phyloP scores from a whole-genome alignment of 2,329 filamentous ascomycete species.

The Acrocalymma vagum region DNA sequence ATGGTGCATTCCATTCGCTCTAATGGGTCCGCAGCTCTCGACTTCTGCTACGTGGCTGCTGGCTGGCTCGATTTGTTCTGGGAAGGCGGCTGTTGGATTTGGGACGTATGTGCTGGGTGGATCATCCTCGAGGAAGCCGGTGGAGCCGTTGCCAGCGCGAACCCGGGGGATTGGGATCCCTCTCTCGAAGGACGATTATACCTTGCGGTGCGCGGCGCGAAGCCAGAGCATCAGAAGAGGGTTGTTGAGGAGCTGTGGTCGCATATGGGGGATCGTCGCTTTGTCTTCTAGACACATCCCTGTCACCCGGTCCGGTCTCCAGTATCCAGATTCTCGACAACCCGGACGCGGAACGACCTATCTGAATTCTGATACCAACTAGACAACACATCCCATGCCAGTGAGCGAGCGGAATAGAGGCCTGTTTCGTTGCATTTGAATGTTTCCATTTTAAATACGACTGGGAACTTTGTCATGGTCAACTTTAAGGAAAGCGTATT shows the following conservation, averaged over 20 bases:
- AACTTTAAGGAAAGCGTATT: too few relatives aligned
- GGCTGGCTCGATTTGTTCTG: constrained; percentile 46
- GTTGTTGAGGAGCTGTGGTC: constrained; percentile 47
- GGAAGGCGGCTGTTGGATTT: constrained; percentile 47
- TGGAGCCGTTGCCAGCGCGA: constrained; percentile 45
- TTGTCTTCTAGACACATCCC: constrained; percentile 34
- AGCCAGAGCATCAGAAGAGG: constrained; percentile 36
- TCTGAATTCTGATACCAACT: too few relatives aligned
- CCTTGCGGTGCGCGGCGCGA: constrained; percentile 42
- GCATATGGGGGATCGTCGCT: constrained; percentile 43
- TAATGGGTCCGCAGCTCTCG: constrained; percentile 45
- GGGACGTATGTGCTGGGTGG: constrained; percentile 50
- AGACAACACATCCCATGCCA: too few relatives aligned
- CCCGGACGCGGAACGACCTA: too few relatives aligned
- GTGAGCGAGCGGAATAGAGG: too few relatives aligned
- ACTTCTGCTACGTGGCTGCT: constrained; percentile 50
- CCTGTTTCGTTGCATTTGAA: too few relatives aligned
- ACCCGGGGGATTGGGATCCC: constrained; percentile 46
- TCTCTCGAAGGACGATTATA: constrained; percentile 44
- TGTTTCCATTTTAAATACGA: too few relatives aligned
- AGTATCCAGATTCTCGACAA: too few relatives aligned
- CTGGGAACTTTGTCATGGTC: too few relatives aligned
- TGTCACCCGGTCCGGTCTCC: too few relatives aligned
- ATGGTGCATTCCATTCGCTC: constrained; percentile 45
- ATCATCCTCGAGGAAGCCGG: constrained; percentile 49